Conservation (phyloP, 345 rosid species). For the Noccaea caerulescens region DNA sequence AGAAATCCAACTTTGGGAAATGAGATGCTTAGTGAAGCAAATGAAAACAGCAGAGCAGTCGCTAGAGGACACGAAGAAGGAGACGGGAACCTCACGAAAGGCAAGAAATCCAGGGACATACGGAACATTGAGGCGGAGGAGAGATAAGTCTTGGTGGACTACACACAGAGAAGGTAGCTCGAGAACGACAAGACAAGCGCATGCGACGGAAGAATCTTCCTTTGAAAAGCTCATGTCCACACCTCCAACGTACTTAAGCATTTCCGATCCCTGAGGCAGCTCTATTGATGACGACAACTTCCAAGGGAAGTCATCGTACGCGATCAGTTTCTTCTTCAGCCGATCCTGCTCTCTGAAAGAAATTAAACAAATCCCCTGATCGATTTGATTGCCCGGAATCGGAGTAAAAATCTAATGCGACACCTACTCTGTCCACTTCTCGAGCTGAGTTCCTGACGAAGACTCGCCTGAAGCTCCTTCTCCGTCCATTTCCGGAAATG, state of each 20-base stretch:
- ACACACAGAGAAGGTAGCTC: conserved; percentile 55
- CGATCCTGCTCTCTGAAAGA: conserved; percentile 58
- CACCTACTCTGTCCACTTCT: conserved; percentile 45
- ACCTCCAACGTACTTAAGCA: conserved; percentile 81
- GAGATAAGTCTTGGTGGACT: conserved; percentile 57
- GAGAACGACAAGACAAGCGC: conserved; percentile 76
- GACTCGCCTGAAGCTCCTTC: conserved; percentile 24
- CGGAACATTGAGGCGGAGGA: conserved; percentile 60
- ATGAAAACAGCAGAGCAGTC: conserved; percentile 11
- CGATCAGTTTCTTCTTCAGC: conserved; percentile 64
- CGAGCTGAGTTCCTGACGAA: conserved; percentile 33
- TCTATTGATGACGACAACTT: conserved; percentile 41
- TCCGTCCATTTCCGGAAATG: conserved; percentile 23
- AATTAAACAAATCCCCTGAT: background rate
- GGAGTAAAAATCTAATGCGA: background rate
- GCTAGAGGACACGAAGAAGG: background rate
- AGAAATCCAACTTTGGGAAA: conserved; percentile 1
- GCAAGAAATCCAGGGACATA: conserved; percentile 89
- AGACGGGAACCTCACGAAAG: conserved; percentile 69
- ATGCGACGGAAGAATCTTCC: conserved; percentile 68
- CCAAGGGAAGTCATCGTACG: conserved; percentile 68
- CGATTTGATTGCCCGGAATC: background rate
- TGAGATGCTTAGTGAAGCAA: conserved; percentile 22
- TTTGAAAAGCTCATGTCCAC: conserved; percentile 85
- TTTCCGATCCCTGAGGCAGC: conserved; percentile 27